A percentile compares a stretch with the other conserved stretches of the same genome.
phyloP scores from a whole-genome alignment of 1,139 yeast genomes.

The Pichia sp. region DNA sequence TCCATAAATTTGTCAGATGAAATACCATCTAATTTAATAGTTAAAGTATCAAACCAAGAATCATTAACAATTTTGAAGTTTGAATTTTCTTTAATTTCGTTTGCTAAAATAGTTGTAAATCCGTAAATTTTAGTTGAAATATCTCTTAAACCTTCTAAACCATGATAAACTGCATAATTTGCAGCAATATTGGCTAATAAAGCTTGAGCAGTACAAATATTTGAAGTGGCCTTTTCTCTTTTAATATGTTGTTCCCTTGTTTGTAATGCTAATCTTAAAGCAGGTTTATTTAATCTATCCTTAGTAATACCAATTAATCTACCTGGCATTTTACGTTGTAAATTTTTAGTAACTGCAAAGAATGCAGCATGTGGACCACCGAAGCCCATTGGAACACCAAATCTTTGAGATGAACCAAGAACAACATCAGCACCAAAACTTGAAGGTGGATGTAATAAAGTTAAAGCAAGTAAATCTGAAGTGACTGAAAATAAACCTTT shows the following conservation, averaged over 20 bases:
- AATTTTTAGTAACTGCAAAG: conserved; percentile 72
- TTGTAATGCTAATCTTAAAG: conserved; percentile 87
- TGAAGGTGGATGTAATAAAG: conserved; percentile 77
- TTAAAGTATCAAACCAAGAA: conserved; percentile 80
- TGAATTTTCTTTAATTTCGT: conserved; percentile 38
- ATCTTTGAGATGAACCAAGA: conserved; percentile 87
- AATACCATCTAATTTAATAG: conserved; percentile 48
- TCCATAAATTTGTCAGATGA: conserved; percentile 51
- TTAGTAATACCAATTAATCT: conserved; percentile 89
- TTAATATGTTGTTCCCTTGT: conserved; percentile 97
- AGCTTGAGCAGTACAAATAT: conserved; percentile 97
- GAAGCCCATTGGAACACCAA: conserved; percentile 95
- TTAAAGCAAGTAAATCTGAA: conserved; percentile 82
- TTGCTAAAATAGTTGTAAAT: conserved; percentile 65
- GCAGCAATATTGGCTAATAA: conserved; percentile 92
- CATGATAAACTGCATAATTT: conserved; percentile 94
- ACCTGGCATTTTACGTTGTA: conserved; percentile 93
- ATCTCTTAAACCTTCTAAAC: conserved; percentile 78
- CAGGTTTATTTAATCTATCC: conserved; percentile 84
- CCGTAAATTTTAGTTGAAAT: conserved; percentile 79
- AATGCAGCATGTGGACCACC: conserved; percentile 99
- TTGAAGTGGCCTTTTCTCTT: conserved; percentile 95
- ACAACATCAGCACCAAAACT: conserved; percentile 89
- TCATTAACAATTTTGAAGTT: conserved; percentile 47
- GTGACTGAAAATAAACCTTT: conserved; percentile 82